Percentiles rank a stretch among this genome's conserved stretches.
Evolutionary conservation across 441 rosid genomes (phyloP).

Genomic region (Jatropha podagrica): DNA sequence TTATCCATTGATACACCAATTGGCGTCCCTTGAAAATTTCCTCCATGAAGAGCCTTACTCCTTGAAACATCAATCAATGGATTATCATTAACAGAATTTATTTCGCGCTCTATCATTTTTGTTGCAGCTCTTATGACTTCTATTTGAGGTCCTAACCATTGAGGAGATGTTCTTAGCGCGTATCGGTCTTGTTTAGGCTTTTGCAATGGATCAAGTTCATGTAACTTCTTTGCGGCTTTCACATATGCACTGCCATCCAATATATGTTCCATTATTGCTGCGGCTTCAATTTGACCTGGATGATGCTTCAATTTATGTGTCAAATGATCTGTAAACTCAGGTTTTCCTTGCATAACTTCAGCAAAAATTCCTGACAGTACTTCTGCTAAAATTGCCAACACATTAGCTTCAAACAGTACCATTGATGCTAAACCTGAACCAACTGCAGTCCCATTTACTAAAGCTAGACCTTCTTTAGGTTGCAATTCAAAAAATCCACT

Average conservation of each 20-base stretch:
- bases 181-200: constrained; percentile 71
- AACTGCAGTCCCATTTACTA: constrained; percentile 53
- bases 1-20: constrained; percentile 84
- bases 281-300: constrained; percentile 63
- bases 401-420: constrained; percentile 49
- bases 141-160: constrained; percentile 70
- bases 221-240: constrained; percentile 51
- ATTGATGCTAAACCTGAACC: constrained; percentile 51
- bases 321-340: constrained; percentile 56
- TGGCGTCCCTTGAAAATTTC: constrained; percentile 90
- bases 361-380: constrained; percentile 51
- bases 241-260: constrained; percentile 55
- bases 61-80: constrained; percentile 71
- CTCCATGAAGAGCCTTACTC: constrained; percentile 70
- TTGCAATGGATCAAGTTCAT: constrained; percentile 56
- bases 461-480: constrained; percentile 53
- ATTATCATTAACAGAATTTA: constrained; percentile 71
- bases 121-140: constrained; percentile 62
- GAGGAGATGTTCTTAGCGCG: constrained; percentile 68
- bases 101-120: constrained; percentile 64
- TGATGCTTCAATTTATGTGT: constrained; percentile 59
- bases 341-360: constrained; percentile 61
- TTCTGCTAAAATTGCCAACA: constrained; percentile 40
- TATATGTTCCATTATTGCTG: constrained; percentile 62
- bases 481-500: constrained; percentile 52